Evolutionary conservation across 2,329 filamentous ascomycete species (phyloP).

Genomic region (Talaromyces sp.): DNA sequence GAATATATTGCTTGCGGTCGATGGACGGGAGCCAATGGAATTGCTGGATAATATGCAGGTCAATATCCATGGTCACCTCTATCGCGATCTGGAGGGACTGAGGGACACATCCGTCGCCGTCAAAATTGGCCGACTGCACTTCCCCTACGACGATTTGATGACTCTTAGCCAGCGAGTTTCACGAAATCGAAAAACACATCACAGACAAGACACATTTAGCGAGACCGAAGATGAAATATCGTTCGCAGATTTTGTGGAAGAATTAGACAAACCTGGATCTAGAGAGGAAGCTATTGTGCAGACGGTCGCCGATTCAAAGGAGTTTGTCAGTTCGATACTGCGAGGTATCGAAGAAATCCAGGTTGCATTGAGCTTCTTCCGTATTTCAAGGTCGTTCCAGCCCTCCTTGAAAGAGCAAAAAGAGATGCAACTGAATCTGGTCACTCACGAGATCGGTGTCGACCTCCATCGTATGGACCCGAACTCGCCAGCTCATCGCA

Average conservation of each 20-base stretch:
- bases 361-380: slow-evolving; percentile 87
- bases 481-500: slow-evolving; percentile 89
- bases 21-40: slow-evolving; percentile 80
- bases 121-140: slow-evolving; percentile 84
- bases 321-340: slow-evolving; percentile 84
- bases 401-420: slow-evolving; percentile 63
- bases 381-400: slow-evolving; percentile 75
- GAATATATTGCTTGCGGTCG: slow-evolving; percentile 83
- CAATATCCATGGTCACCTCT: slow-evolving; percentile 87
- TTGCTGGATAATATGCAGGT: slow-evolving; percentile 82
- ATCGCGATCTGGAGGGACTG: slow-evolving; percentile 79
- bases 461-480: slow-evolving; percentile 89
- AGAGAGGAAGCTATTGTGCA: slow-evolving; percentile 68
- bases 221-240: slow-evolving; percentile 59
- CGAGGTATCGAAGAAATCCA: slow-evolving; percentile 95
- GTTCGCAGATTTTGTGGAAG: slow-evolving; percentile 70
- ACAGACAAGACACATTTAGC: slow-evolving; percentile 33
- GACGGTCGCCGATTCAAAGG: slow-evolving; percentile 85
- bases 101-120: slow-evolving; percentile 85
- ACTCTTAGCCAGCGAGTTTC: slow-evolving; percentile 38
- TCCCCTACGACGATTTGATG: slow-evolving; percentile 83
- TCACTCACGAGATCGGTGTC: slow-evolving; percentile 94
- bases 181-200: slow-evolving; percentile 32
- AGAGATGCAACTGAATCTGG: slow-evolving; percentile 78
- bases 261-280: slow-evolving; percentile 66